A percentile compares a stretch with the other conserved stretches of the same genome.
Conservation (phyloP, 805 yeast genomes). For the Candida yuanshanica region DNA sequence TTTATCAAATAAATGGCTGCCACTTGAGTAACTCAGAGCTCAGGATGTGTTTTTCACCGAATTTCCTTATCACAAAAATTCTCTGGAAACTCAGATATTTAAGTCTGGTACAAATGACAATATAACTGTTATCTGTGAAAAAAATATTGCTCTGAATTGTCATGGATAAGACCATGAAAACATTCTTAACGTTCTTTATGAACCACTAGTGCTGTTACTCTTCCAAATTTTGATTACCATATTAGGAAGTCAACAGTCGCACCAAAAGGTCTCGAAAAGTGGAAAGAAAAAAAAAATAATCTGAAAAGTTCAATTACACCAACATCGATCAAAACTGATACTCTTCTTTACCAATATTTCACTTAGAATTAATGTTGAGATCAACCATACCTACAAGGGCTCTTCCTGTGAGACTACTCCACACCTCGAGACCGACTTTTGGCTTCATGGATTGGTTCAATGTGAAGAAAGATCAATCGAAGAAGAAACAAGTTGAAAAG, state of each 20-base stretch:
- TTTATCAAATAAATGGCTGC: too few relatives aligned
- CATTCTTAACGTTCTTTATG: neutral
- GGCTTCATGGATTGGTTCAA: conserved; percentile 38
- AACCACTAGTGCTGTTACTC: too few relatives aligned
- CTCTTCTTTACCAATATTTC: neutral
- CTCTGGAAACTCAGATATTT: too few relatives aligned
- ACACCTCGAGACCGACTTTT: conserved; percentile 18
- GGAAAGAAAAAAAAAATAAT: neutral
- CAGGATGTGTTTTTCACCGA: neutral
- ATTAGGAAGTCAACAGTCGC: conserved; percentile 14
- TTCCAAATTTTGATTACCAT: conserved; percentile 2
- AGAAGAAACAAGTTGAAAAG: conserved; percentile 13
- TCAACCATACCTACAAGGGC: neutral
- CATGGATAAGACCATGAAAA: too few relatives aligned
- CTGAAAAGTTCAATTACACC: neutral
- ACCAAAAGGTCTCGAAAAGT: neutral
- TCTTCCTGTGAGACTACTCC: conserved; percentile 16
- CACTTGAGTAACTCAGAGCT: too few relatives aligned
- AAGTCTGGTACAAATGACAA: too few relatives aligned
- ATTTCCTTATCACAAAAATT: neutral
- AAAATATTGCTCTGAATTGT: too few relatives aligned
- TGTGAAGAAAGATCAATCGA: conserved; percentile 22
- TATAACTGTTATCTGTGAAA: too few relatives aligned
- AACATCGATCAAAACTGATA: neutral
- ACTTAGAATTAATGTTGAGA: neutral